Conservation (phyloP, 768 basidiomycete genomes). For the Tricholoma matsutake region DNA sequence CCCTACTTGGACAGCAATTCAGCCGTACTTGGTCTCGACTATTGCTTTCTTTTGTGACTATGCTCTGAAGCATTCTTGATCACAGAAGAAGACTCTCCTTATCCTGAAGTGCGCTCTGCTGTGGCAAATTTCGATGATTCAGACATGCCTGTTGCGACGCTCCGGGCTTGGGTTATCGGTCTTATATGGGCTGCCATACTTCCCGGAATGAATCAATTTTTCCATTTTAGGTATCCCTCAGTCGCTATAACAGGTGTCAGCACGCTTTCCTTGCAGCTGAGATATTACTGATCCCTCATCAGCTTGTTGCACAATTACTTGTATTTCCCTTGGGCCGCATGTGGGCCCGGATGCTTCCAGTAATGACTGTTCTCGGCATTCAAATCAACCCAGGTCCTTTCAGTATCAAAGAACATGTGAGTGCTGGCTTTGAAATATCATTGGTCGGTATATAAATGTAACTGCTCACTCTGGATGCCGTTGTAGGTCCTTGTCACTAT, state of each 20-base stretch:
- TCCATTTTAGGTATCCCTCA: slow-evolving; percentile 68
- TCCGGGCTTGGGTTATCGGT: slow-evolving; percentile 63
- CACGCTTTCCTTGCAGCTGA: slow-evolving; percentile 10
- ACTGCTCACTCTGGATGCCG: background rate
- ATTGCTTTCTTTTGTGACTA: background rate
- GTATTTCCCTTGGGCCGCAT: slow-evolving; percentile 65
- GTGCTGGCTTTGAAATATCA: slow-evolving; percentile 6
- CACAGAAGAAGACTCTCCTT: slow-evolving; percentile 72
- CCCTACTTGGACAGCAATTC: slow-evolving; percentile 34
- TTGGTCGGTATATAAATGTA: background rate
- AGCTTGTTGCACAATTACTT: slow-evolving; percentile 69
- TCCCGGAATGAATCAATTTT: slow-evolving; percentile 77
- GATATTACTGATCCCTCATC: slow-evolving; percentile 5
- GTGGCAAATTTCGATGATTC: slow-evolving; percentile 74
- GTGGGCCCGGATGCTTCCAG: slow-evolving; percentile 62
- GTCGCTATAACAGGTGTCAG: slow-evolving; percentile 54
- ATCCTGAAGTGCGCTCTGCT: slow-evolving; percentile 78
- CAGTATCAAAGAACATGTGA: slow-evolving; percentile 64
- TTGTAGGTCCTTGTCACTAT: slow-evolving; percentile 60
- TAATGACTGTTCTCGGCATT: slow-evolving; percentile 52
- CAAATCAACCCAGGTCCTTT: slow-evolving; percentile 73
- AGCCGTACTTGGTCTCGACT: slow-evolving; percentile 11
- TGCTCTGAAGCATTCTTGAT: slow-evolving; percentile 2
- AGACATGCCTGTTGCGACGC: slow-evolving; percentile 53
- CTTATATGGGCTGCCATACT: slow-evolving; percentile 55